Conservation (phyloP, 2,329 filamentous ascomycete species). For the Hirsutella rhossiliensis region DNA sequence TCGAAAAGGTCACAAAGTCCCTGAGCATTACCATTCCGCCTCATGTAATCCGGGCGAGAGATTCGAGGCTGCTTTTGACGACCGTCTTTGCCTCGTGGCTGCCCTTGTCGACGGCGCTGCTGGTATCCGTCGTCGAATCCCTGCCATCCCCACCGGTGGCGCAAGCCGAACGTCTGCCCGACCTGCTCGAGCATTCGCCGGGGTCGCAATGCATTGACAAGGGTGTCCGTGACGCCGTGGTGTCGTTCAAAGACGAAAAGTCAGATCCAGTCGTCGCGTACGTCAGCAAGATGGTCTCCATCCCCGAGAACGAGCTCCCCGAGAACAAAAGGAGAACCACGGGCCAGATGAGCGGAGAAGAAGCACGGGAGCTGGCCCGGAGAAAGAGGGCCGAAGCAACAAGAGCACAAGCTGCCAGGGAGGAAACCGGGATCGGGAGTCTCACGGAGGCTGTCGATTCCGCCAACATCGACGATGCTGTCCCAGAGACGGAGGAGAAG, state of each 20-base stretch:
- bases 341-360: slow-evolving; percentile 71
- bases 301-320: slow-evolving; percentile 84
- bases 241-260: slow-evolving; percentile 58
- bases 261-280: slow-evolving; percentile 80
- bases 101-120: slow-evolving; percentile 78
- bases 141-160: slow-evolving; percentile 73
- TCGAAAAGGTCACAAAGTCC: slow-evolving; percentile 94
- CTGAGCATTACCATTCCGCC: slow-evolving; percentile 71
- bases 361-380: slow-evolving; percentile 76
- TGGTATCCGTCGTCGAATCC: slow-evolving; percentile 90
- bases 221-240: slow-evolving; percentile 66
- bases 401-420: slow-evolving; percentile 53
- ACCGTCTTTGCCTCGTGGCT: slow-evolving; percentile 85
- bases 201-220: slow-evolving; percentile 60
- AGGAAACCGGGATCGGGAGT: slow-evolving; percentile 36
- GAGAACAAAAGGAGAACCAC: slow-evolving; percentile 61
- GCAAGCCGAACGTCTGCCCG: slow-evolving; percentile 69
- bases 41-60: slow-evolving; percentile 74
- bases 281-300: slow-evolving; percentile 95
- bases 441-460: slow-evolving; percentile 49
- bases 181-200: slow-evolving; percentile 67
- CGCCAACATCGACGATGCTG: slow-evolving; percentile 43
- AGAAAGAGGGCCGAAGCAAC: slow-evolving; percentile 85
- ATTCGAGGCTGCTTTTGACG: slow-evolving; percentile 72
- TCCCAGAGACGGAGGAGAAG: slow-evolving; percentile 37